Base-by-base conservation (phyloP, 371 early-diverging fungal species). In the Mucor lusitanicus region DNA sequence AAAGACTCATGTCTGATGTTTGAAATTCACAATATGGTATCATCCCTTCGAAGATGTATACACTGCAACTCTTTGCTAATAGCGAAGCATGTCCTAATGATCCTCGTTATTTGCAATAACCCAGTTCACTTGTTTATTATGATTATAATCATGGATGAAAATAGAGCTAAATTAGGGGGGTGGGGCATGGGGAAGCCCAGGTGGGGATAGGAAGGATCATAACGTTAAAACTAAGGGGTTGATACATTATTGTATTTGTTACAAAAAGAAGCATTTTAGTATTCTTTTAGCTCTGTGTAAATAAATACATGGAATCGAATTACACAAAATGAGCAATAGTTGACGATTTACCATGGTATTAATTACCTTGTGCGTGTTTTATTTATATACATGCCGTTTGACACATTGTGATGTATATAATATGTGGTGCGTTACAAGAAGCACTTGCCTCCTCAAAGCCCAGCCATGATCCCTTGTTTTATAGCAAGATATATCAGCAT, bases 251-350 rank as follows among this genome's bases (percentile, higher is more conserved):
- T 50, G 12, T 50, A 50, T 50, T 50, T 50, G 50, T 50, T 12
- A 50, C 50, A 50, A 23, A 50, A 44, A 50, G 50, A 50, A 50
- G 50, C 50, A 25, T 50, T 50, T 50, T 50, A 50, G 50, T 50
- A 50, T 50, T 50, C 50, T 50, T 12, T 50, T 50, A 9, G 3
- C 19, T 44, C 44, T 44, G 17, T 44, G 44, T 44, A 44, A 3
- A 44, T n/a, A 44, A 37, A 37, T 37, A 37, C 3, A 35, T 35
- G 35, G 8, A 37, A 23, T 50, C 8, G 25, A 12, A 50, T 50
- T 25, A 44, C 44, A 44, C 44, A 44, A 44, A n/a, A 2, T 7
- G 19, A 44, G 13, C 19, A 44, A n/a, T n/a, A 44, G 19, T 44
- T 44, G 44, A n/a, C 44, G 44, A 19, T n/a, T 19, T 2, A 44